phyloP scores from a whole-genome alignment of 1,284 basidiomycete genomes.

The Trichosporon sp. region DNA sequence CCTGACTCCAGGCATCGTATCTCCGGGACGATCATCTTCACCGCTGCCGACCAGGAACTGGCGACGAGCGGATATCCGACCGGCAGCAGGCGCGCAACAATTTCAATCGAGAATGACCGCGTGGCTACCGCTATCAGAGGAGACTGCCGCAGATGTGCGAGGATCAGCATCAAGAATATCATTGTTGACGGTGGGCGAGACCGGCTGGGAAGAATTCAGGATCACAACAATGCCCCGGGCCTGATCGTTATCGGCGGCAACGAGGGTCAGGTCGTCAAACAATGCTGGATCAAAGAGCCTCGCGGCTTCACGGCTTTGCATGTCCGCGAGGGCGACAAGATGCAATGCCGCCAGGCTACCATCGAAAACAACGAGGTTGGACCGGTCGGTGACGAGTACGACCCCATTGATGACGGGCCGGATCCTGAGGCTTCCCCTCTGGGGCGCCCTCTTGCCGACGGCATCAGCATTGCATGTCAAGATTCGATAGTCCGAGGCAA shows the following conservation, averaged over 20 bases:
- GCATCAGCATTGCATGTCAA: constrained; percentile 45
- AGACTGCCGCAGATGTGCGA: constrained; percentile 48
- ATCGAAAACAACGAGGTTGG: constrained; percentile 47
- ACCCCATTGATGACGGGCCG: constrained; percentile 41
- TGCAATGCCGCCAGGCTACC: constrained; percentile 40
- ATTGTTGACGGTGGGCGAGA: constrained; percentile 45
- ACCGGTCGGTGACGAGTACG: constrained; percentile 48
- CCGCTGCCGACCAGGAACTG: constrained; percentile 50
- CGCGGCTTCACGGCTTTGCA: constrained; percentile 48
- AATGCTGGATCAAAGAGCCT: constrained; percentile 39
- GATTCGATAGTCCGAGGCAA: constrained; percentile 43
- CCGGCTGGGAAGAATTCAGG: constrained; percentile 34
- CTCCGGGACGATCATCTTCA: constrained; percentile 49
- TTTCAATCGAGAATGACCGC: constrained; percentile 40
- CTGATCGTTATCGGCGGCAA: constrained; percentile 47
- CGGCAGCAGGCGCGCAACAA: constrained; percentile 45
- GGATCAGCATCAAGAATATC: constrained; percentile 40
- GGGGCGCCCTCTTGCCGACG: constrained; percentile 47
- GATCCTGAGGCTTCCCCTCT: constrained; percentile 46
- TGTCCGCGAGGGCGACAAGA: constrained; percentile 46
- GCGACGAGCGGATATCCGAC: constrained; percentile 50
- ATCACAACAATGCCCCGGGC: constrained; percentile 26
- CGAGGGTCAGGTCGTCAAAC: constrained; percentile 41
- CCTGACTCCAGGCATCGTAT: constrained; percentile 47
- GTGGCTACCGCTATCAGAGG: constrained; percentile 44